phyloP scores from a whole-genome alignment of 2,329 filamentous ascomycete species.

The Neophaeococcomyces mojaviensis region DNA sequence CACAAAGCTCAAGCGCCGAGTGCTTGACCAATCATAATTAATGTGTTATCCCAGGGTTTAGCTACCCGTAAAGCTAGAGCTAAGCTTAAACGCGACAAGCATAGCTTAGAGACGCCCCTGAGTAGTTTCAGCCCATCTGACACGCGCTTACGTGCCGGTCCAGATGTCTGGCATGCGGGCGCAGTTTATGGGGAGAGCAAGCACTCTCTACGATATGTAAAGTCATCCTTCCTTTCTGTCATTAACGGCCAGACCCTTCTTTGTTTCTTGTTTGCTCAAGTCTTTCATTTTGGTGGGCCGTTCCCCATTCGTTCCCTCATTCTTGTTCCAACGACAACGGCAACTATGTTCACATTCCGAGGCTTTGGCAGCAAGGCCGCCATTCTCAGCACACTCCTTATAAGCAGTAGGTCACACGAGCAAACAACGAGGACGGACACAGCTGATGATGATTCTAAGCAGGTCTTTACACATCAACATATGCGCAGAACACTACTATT shows the following conservation, averaged over 20 bases:
- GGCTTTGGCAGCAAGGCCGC: background rate
- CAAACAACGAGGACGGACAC: background rate
- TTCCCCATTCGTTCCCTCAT: background rate
- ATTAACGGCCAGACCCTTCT: background rate
- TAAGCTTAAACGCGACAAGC: background rate
- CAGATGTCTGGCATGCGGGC: background rate
- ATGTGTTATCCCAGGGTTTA: background rate
- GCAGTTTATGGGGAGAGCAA: background rate
- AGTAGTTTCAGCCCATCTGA: background rate
- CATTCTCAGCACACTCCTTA: background rate
- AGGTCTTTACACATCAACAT: background rate
- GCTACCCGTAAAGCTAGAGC: too few relatives aligned
- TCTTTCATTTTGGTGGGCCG: background rate
- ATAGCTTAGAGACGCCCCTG: background rate
- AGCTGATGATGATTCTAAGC: background rate
- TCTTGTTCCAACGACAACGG: too few relatives aligned
- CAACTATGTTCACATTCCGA: background rate
- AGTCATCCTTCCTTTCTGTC: background rate
- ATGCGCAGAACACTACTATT: slow-evolving; percentile 2
- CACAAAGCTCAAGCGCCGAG: background rate
- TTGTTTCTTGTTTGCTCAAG: background rate
- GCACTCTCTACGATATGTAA: background rate
- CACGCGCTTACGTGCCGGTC: background rate
- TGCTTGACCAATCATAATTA: background rate
- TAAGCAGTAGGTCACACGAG: background rate